Evolutionary conservation across 2,329 filamentous ascomycete species (phyloP).

Genomic region (Dryadomyces quercivorus): DNA sequence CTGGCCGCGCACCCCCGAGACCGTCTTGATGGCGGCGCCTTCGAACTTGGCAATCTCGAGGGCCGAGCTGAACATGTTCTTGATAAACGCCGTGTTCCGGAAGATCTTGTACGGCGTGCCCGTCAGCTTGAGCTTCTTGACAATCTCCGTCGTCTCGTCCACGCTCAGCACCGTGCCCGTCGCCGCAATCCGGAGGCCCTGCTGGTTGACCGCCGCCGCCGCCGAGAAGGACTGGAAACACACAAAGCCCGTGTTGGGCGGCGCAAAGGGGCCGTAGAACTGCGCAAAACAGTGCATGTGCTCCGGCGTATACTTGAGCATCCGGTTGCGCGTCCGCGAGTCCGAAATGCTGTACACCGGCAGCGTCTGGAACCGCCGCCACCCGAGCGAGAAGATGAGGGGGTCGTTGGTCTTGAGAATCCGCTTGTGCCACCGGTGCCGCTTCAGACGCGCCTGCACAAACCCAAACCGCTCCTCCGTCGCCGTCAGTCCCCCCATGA

Average conservation of each 20-base stretch:
- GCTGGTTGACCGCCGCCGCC: conserved; percentile 44
- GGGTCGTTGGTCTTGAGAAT: conserved; percentile 98
- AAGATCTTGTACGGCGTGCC: conserved; percentile 80
- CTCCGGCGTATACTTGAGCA: conserved; percentile 98
- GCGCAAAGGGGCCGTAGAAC: conserved; percentile 88
- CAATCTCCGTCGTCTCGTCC: conserved; percentile 91
- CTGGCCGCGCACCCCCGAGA: conserved; percentile 88
- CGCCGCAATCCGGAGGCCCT: conserved; percentile 82
- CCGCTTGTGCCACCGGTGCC: conserved; percentile 97
- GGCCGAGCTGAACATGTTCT: conserved; percentile 90
- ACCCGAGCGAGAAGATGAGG: conserved; percentile 91
- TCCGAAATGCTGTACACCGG: conserved; percentile 94
- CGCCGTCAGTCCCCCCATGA: conserved; percentile 82
- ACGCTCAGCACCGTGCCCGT: conserved; percentile 90
- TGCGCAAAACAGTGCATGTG: conserved; percentile 99
- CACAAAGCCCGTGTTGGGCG: conserved; percentile 91
- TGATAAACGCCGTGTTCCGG: conserved; percentile 98
- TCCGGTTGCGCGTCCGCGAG: conserved; percentile 83
- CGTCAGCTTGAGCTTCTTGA: conserved; percentile 89
- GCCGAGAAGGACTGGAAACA: conserved; percentile 83
- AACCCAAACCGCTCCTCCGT: conserved; percentile 95
- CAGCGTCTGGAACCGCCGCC: conserved; percentile 86
- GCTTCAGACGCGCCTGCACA: conserved; percentile 91
- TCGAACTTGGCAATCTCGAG: conserved; percentile 98
- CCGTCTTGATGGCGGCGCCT: conserved; percentile 88